These are phyloP conservation scores for Phialophora chinensis DNA, from an alignment of 2,329 filamentous ascomycete genomes.

Conservation along the genomic window DNA sequence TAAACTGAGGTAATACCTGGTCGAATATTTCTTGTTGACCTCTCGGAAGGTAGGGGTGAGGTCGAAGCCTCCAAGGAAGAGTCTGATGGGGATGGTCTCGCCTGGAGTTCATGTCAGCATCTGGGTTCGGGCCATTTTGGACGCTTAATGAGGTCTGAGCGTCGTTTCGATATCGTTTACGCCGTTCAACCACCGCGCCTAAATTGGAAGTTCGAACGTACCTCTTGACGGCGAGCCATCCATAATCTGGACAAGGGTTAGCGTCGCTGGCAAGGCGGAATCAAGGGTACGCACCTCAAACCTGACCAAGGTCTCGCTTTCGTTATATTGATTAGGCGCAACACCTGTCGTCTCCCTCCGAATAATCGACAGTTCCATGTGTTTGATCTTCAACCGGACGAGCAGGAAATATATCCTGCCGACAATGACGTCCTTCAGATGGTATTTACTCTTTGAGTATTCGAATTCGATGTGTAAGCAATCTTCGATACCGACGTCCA, in stretches of 20 bases:
- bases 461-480: constrained; percentile 99
- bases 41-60: constrained; percentile 97
- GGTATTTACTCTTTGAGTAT: constrained; percentile 99
- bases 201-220: constrained; percentile 50
- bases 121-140: neutral
- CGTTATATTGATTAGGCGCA: constrained; percentile 98
- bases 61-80: constrained; percentile 97
- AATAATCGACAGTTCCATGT: constrained; percentile 99
- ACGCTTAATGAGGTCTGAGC: neutral
- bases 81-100: constrained; percentile 91
- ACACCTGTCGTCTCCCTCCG: constrained; percentile 94
- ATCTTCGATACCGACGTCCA: constrained; percentile 99
- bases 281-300: constrained; percentile 73
- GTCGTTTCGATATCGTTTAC: neutral
- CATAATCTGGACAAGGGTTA: constrained; percentile 73
- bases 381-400: constrained; percentile 97
- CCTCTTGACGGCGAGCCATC: constrained; percentile 96
- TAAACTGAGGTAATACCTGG: constrained; percentile 93
- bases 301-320: constrained; percentile 95
- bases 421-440: constrained; percentile 98
- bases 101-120: constrained; percentile 50
- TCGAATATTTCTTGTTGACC: constrained; percentile 99
- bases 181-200: neutral
- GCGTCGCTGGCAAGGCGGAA: constrained; percentile 17
- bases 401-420: constrained; percentile 98